A percentile compares a stretch with the other conserved stretches of the same genome.
Evolutionary conservation across 2,329 filamentous ascomycete species (phyloP).

Genomic region (Aureobasidium sp.): DNA sequence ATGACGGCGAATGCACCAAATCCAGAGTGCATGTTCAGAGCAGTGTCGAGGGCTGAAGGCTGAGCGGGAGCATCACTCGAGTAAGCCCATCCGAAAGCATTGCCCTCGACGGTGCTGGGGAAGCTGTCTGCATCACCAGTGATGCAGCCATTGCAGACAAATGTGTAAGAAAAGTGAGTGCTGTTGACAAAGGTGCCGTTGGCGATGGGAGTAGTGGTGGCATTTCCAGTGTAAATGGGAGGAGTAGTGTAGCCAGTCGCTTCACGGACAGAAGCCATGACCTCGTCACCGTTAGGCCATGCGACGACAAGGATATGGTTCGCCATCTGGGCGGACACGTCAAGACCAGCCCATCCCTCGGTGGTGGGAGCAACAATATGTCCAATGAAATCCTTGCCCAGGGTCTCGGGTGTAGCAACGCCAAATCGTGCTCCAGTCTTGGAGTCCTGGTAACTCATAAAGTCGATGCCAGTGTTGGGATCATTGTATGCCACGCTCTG

Average conservation of each 20-base stretch:
- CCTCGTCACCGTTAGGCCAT: slow-evolving; percentile 40
- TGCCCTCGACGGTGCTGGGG: slow-evolving; percentile 8
- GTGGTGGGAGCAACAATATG: slow-evolving; percentile 42
- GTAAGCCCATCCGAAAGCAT: slow-evolving; percentile 15
- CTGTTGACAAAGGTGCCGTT: slow-evolving; percentile 45
- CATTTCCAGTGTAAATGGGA: slow-evolving; percentile 35
- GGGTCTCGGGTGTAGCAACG: slow-evolving; percentile 42
- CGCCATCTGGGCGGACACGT: slow-evolving; percentile 40
- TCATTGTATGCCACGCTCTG: slow-evolving; percentile 30
- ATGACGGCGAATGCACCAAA: slow-evolving; percentile 11
- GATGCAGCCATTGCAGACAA: slow-evolving; percentile 38
- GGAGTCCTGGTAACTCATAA: slow-evolving; percentile 31
- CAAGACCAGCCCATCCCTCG: slow-evolving; percentile 42
- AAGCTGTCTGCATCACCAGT: slow-evolving; percentile 13
- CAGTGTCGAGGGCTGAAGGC: slow-evolving; percentile 1
- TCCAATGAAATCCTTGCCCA: slow-evolving; percentile 45
- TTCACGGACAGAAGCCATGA: slow-evolving; percentile 38
- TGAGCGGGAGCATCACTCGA: background rate
- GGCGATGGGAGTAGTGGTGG: slow-evolving; percentile 37
- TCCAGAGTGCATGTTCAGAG: slow-evolving; percentile 11
- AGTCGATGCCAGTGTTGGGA: slow-evolving; percentile 39
- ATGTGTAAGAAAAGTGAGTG: slow-evolving; percentile 47
- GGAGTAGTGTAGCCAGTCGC: slow-evolving; percentile 41
- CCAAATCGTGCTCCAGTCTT: slow-evolving; percentile 40
- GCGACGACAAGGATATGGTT: slow-evolving; percentile 41